A percentile compares a stretch with the other conserved stretches of the same genome.
Conservation (phyloP, 2,329 filamentous ascomycete genomes). For the Alternaria arbusti region DNA sequence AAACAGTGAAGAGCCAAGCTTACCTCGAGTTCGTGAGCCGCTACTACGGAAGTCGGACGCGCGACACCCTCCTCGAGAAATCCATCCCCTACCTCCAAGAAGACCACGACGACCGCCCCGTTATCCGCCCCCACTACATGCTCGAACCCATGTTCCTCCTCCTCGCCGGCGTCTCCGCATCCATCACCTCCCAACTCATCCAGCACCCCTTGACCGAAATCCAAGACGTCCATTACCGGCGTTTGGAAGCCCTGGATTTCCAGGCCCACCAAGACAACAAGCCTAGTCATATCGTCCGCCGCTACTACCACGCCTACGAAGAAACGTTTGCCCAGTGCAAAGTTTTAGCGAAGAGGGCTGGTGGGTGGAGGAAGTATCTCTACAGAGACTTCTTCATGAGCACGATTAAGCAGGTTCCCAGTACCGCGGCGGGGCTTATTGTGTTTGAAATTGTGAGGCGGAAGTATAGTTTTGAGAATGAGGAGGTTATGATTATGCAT, state of each 20-base stretch:
- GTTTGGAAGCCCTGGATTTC: constrained; percentile 74
- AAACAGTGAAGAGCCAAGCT: constrained; percentile 75
- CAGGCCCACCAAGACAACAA: constrained; percentile 51
- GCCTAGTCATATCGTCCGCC: constrained; percentile 54
- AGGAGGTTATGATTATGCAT: constrained; percentile 57
- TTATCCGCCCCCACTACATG: constrained; percentile 76
- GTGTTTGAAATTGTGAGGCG: constrained; percentile 78
- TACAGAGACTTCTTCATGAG: constrained; percentile 76
- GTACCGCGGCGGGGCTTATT: constrained; percentile 77
- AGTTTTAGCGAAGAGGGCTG: constrained; percentile 64
- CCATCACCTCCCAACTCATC: constrained; percentile 70
- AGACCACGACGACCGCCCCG: constrained; percentile 43
- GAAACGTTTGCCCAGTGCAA: constrained; percentile 69
- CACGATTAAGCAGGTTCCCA: constrained; percentile 75
- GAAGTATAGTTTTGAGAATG: constrained; percentile 71
- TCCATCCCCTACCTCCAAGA: constrained; percentile 27
- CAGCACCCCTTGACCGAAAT: constrained; percentile 75
- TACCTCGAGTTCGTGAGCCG: constrained; percentile 74
- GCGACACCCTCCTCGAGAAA: constrained; percentile 37
- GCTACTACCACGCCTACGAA: constrained; percentile 75
- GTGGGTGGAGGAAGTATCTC: constrained; percentile 67
- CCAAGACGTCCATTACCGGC: constrained; percentile 75
- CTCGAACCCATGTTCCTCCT: constrained; percentile 76
- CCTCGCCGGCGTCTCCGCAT: constrained; percentile 71
- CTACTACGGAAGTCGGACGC: constrained; percentile 63